Percentiles rank a stretch among this genome's conserved stretches.
Conservation (phyloP, 129 eudicot species). For the Tanacetum coccineum region DNA sequence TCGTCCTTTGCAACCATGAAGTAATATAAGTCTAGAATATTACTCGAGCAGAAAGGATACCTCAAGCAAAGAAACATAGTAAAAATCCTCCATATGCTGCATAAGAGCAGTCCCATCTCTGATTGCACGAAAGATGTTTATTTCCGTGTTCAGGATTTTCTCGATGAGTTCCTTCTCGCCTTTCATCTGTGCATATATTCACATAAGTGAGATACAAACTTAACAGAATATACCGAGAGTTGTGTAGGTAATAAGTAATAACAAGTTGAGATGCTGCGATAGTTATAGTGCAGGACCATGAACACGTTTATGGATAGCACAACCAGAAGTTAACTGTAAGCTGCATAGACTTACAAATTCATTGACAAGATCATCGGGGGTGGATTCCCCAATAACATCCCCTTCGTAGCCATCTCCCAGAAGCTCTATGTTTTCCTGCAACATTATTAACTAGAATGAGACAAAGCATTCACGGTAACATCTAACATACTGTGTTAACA, state of each 20-base stretch:
- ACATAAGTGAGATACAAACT: not conserved
- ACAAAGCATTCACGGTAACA: not conserved
- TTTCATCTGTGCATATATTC: constrained; percentile 60
- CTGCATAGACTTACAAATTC: constrained; percentile 71
- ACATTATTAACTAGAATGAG: not conserved
- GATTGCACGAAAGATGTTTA: constrained; percentile 77
- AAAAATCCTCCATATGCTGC: constrained; percentile 99
- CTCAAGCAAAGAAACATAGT: constrained; percentile 80
- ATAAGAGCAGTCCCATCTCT: constrained; percentile 95
- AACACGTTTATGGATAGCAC: not conserved
- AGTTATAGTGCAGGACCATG: not conserved
- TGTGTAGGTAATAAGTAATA: not conserved
- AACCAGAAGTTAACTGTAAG: not conserved
- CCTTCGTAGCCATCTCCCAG: constrained; percentile 78
- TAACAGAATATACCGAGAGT: not conserved
- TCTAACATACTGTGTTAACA: too few relatives aligned
- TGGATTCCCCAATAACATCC: constrained; percentile 92
- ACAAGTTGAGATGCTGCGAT: not conserved
- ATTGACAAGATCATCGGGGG: constrained; percentile 93
- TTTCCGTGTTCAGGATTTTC: constrained; percentile 87
- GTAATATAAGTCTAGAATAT: not conserved
- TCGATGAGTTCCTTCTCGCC: constrained; percentile 91
- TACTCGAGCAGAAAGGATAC: constrained; percentile 26
- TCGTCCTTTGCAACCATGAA: not conserved
- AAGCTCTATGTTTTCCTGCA: constrained; percentile 72